phyloP scores from a whole-genome alignment of 257 asterid species.

The Solanum ossicruentum region DNA sequence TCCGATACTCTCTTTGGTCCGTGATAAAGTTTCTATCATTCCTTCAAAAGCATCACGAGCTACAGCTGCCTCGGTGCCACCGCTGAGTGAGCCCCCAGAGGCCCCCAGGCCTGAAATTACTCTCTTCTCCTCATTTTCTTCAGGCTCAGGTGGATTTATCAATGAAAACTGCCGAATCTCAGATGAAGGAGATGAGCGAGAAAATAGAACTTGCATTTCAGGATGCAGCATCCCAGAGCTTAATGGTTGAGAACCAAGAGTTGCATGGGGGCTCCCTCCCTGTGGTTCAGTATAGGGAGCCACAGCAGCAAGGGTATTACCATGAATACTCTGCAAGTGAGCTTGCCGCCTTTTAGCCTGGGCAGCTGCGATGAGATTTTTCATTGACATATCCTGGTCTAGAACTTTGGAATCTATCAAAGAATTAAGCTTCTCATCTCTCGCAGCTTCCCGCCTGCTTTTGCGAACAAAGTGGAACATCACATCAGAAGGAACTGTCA shows the following conservation, averaged over 20 bases:
- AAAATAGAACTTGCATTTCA: slow-evolving; percentile 31
- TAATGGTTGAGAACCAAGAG: slow-evolving; percentile 28
- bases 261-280: slow-evolving; percentile 38
- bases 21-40: slow-evolving; percentile 94
- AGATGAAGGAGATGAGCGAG: slow-evolving; percentile 37
- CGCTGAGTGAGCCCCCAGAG: slow-evolving; percentile 72
- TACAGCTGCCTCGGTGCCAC: slow-evolving; percentile 95
- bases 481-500: slow-evolving; percentile 6
- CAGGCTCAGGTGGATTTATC: slow-evolving; percentile 43
- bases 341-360: slow-evolving; percentile 80
- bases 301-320: slow-evolving; percentile 22
- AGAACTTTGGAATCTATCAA: slow-evolving; percentile 28
- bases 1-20: slow-evolving; percentile 98
- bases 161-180: slow-evolving; percentile 41
- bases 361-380: slow-evolving; percentile 88
- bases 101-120: slow-evolving; percentile 50
- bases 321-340: slow-evolving; percentile 33
- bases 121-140: slow-evolving; percentile 55
- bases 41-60: slow-evolving; percentile 99
- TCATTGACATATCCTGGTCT: slow-evolving; percentile 61
- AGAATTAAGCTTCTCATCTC: slow-evolving; percentile 28
- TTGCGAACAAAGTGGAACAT: slow-evolving; percentile 17
- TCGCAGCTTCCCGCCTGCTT: slow-evolving; percentile 46
- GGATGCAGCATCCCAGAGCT: slow-evolving; percentile 36
- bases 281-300: slow-evolving; percentile 32